A percentile compares a stretch with the other conserved stretches of the same genome.
Conservation (phyloP, 352 stramenopile species). For the Globisporangium heterothallicum region DNA sequence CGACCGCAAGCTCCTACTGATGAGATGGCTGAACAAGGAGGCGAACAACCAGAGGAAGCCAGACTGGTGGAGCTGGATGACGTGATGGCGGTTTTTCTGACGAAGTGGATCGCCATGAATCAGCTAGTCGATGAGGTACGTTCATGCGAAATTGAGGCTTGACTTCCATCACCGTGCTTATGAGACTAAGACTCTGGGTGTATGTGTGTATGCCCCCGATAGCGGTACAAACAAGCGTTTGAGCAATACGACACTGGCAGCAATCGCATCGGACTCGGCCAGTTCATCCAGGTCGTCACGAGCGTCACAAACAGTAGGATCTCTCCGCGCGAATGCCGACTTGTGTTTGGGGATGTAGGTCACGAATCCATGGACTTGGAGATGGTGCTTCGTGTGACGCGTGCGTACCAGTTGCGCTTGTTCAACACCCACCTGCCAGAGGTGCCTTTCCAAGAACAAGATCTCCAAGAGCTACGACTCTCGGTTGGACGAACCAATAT, state of each 20-base stretch:
- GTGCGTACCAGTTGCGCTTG: constrained; percentile 47
- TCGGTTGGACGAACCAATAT: constrained; percentile 54
- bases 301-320: constrained; percentile 45
- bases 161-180: too few species aligned
- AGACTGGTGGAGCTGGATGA: constrained; percentile 60
- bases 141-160: too few species aligned
- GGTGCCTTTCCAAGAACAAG: constrained; percentile 38
- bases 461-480: constrained; percentile 40
- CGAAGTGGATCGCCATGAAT: constrained; percentile 39
- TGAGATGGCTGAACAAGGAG: background rate
- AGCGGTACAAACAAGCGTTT: constrained; percentile 55
- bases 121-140: constrained; percentile 52
- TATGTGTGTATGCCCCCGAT: background rate
- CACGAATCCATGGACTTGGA: constrained; percentile 55
- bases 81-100: constrained; percentile 51
- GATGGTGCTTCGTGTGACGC: constrained; percentile 47
- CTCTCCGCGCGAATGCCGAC: constrained; percentile 40
- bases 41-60: background rate
- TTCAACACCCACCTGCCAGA: constrained; percentile 50
- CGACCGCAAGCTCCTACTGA: background rate
- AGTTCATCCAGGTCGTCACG: constrained; percentile 73
- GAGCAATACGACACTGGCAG: constrained; percentile 30
- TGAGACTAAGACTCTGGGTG: background rate
- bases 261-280: constrained; percentile 52
- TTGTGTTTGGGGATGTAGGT: constrained; percentile 63